Conservation (phyloP, 1,284 basidiomycete genomes). For the Takashimella tepidaria region DNA sequence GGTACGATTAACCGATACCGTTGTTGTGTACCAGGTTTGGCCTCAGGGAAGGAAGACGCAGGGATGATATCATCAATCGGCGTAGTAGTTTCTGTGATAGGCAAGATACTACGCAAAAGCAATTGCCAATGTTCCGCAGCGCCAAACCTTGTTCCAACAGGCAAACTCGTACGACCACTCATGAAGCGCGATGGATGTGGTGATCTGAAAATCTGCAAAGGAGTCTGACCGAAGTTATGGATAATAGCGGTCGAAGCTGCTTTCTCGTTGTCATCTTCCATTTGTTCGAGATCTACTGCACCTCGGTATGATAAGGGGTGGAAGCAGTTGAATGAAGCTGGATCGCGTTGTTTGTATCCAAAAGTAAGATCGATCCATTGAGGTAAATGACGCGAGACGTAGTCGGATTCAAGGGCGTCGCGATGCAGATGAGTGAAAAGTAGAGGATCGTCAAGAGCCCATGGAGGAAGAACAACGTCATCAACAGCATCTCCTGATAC, state of each 20-base stretch:
- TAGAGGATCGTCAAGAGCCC: slow-evolving; percentile 80
- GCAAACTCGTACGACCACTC: slow-evolving; percentile 64
- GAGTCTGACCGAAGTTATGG: slow-evolving; percentile 91
- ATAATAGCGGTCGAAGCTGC: slow-evolving; percentile 92
- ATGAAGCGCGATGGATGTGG: slow-evolving; percentile 73
- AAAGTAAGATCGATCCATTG: slow-evolving; percentile 87
- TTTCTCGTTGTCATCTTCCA: slow-evolving; percentile 77
- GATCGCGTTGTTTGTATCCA: slow-evolving; percentile 77
- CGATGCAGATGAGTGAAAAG: slow-evolving; percentile 80
- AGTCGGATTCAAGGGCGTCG: slow-evolving; percentile 80
- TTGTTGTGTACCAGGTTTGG: slow-evolving; percentile 25
- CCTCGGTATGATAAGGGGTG: slow-evolving; percentile 94
- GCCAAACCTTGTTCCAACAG: slow-evolving; percentile 65
- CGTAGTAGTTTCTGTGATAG: slow-evolving; percentile 50
- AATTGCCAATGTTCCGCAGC: slow-evolving; percentile 60
- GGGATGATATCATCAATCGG: slow-evolving; percentile 56
- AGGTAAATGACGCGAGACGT: slow-evolving; percentile 78
- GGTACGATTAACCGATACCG: slow-evolving; percentile 25
- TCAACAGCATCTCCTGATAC: slow-evolving; percentile 76
- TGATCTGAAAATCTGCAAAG: slow-evolving; percentile 75
- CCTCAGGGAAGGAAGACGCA: slow-evolving; percentile 15
- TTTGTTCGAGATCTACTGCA: slow-evolving; percentile 78
- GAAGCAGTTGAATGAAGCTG: slow-evolving; percentile 75
- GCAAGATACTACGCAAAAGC: slow-evolving; percentile 40
- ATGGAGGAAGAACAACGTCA: slow-evolving; percentile 82